Evolutionary conservation across 75 land plant genomes (phyloP).

Genomic region (Selaginella moellendorffii): DNA sequence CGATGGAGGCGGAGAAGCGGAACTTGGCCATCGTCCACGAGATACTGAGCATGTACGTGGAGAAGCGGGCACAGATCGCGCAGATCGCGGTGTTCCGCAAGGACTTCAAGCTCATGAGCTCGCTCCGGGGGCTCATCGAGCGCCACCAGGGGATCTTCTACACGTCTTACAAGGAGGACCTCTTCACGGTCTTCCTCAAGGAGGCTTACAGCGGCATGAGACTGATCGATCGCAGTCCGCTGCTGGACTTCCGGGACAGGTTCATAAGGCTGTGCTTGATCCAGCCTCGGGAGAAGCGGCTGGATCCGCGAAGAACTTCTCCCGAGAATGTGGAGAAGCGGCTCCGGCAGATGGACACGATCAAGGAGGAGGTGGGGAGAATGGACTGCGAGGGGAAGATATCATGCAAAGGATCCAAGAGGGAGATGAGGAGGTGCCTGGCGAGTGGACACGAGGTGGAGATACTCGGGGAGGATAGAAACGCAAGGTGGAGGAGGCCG

Average conservation of each 20-base stretch:
- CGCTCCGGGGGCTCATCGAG: constrained; percentile 46
- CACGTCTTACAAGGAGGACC: constrained; percentile 47
- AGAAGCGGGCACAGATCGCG: constrained; percentile 51
- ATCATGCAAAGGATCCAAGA: neutral
- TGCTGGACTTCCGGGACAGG: constrained; percentile 42
- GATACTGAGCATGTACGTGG: constrained; percentile 46
- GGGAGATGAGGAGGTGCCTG: neutral
- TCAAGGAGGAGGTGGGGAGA: neutral
- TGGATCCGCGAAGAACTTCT: neutral
- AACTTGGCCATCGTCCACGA: constrained; percentile 64
- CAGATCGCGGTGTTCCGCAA: constrained; percentile 50
- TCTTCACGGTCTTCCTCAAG: constrained; percentile 46
- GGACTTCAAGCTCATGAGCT: constrained; percentile 49
- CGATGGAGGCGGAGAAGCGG: constrained; percentile 61
- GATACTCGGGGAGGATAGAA: neutral
- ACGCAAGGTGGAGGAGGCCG: neutral
- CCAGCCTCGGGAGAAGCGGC: neutral
- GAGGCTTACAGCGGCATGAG: constrained; percentile 44
- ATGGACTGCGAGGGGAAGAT: neutral
- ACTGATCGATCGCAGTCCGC: constrained; percentile 40
- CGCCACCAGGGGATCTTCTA: constrained; percentile 74
- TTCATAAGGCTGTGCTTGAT: neutral
- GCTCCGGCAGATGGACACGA: neutral
- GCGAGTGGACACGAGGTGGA: neutral
- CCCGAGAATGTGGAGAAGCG: neutral